Conservation (phyloP, 768 basidiomycete species). For the Tricholoma furcatifolium region DNA sequence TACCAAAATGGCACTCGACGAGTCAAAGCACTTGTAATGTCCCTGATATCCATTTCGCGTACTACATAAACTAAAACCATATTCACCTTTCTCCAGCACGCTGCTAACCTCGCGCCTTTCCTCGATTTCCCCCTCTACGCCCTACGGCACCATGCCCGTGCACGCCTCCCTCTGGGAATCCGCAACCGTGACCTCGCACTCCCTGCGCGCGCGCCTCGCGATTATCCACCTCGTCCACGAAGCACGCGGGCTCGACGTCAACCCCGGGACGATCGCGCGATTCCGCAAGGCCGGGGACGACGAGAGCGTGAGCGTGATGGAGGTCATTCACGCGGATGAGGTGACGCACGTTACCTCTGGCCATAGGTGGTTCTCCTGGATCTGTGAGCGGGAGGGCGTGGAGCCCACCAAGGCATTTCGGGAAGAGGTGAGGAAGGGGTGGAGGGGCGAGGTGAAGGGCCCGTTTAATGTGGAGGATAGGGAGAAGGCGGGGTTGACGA, state of each 20-base stretch:
- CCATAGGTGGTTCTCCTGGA: slow-evolving; percentile 82
- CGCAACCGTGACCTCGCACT: slow-evolving; percentile 63
- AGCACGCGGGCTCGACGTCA: slow-evolving; percentile 81
- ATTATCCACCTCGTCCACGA: slow-evolving; percentile 88
- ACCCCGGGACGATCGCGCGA: slow-evolving; percentile 75
- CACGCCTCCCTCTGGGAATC: slow-evolving; percentile 83
- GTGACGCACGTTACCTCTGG: slow-evolving; percentile 82
- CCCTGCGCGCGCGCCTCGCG: slow-evolving; percentile 68
- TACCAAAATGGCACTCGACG: slow-evolving; percentile 81
- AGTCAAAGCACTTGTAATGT: slow-evolving; percentile 74
- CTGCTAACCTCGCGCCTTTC: slow-evolving; percentile 62
- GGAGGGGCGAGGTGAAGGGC: slow-evolving; percentile 72
- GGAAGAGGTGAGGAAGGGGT: slow-evolving; percentile 65
- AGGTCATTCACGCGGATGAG: slow-evolving; percentile 79
- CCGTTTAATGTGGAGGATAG: slow-evolving; percentile 81
- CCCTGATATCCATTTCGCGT: neutral
- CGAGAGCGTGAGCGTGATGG: slow-evolving; percentile 66
- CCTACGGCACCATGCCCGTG: slow-evolving; percentile 72
- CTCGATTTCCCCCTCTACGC: slow-evolving; percentile 60
- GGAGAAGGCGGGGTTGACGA: slow-evolving; percentile 69
- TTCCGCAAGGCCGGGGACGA: slow-evolving; percentile 64
- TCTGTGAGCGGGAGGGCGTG: slow-evolving; percentile 51
- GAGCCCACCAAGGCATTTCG: slow-evolving; percentile 70
- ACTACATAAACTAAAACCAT: neutral
- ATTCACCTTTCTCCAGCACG: slow-evolving; percentile 30